Base-by-base conservation (phyloP, 2,329 filamentous ascomycete species). In the Penicillium sp. region DNA sequence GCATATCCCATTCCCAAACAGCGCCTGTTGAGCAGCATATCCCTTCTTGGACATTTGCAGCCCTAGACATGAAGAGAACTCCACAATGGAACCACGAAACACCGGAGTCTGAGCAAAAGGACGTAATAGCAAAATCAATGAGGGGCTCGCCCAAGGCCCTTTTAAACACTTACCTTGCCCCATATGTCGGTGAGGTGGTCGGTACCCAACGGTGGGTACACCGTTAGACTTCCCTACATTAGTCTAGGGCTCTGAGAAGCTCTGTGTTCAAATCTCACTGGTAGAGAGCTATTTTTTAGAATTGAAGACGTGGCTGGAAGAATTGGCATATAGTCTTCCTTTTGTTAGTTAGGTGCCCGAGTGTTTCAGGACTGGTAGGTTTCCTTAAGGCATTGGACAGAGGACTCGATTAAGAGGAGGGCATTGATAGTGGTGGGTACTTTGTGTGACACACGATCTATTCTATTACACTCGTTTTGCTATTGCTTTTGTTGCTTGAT, bases 171-270 rank as follows among this genome's bases (percentile, higher is more conserved):
- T n/a, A 17, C 4, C 45, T 49, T 49, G 31, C 20, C 49, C 42
- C 8, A 47, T 55, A 42, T 49, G 51, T 57, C 56, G 53, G 55
- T 60, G 50, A 59, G 52, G 60, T 63, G 35, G 15, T 59, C 20
- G 42, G 57, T 65, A 57, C 63, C 63, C 63, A 61, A 63, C 49
- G 43, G 63, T 65, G 63, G 58, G 51, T 63, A 61, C 54, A 31
- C 62, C 62, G 20, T 57, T 51, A 55, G 47, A 60, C 54, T 49
- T 58, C 62, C 59, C 47, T 60, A 54, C 59, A 61, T 57, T 25
- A 41, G 61, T 41, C 51, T 61, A 56, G 57, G 25, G 25, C 5
- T 28, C 25, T 41, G 2, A 34, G 17, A 48, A 10, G 8, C 8
- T 51, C 35, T 57, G 55, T 59, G 63, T 50, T 34, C 54, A 5